phyloP scores from a whole-genome alignment of 805 yeast species.

The Kodamaea kaohsiungensis region DNA sequence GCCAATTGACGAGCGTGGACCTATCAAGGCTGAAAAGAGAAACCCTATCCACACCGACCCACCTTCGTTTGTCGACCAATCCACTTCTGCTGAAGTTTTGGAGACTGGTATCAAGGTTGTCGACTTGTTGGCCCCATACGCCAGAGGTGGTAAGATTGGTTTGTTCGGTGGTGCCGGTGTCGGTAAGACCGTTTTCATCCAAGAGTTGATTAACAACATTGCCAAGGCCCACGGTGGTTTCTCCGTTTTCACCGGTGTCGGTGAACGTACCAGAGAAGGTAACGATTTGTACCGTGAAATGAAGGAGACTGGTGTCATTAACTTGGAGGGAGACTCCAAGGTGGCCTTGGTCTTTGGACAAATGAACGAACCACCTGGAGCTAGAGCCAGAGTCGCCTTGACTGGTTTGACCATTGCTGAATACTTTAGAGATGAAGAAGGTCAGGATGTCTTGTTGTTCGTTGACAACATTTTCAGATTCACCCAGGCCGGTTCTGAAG shows the following conservation, averaged over 20 bases:
- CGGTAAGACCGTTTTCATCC: slow-evolving; percentile 99
- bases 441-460: slow-evolving; percentile 99
- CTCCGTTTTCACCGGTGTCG: slow-evolving; percentile 99
- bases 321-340: slow-evolving; percentile 99
- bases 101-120: slow-evolving; percentile 99
- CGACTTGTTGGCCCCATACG: slow-evolving; percentile 98
- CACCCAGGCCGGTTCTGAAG: slow-evolving; percentile 99
- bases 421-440: slow-evolving; percentile 99
- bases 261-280: slow-evolving; percentile 99
- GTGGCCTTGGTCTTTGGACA: slow-evolving; percentile 99
- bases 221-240: slow-evolving; percentile 99
- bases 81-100: slow-evolving; percentile 95
- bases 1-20: slow-evolving; percentile 99
- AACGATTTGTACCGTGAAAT: slow-evolving; percentile 99
- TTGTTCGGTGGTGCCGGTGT: slow-evolving; percentile 99
- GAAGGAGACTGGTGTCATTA: slow-evolving; percentile 99
- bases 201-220: slow-evolving; percentile 98
- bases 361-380: slow-evolving; percentile 99
- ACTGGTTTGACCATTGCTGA: slow-evolving; percentile 99
- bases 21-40: slow-evolving; percentile 86
- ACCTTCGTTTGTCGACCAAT: slow-evolving; percentile 94
- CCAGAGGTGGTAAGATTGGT: slow-evolving; percentile 99
- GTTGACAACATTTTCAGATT: slow-evolving; percentile 99
- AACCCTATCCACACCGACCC: slow-evolving; percentile 99
- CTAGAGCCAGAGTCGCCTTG: slow-evolving; percentile 99